Evolutionary conservation across 2,329 filamentous ascomycete genomes (phyloP).

Genomic region (Fusarium ambrosium): DNA sequence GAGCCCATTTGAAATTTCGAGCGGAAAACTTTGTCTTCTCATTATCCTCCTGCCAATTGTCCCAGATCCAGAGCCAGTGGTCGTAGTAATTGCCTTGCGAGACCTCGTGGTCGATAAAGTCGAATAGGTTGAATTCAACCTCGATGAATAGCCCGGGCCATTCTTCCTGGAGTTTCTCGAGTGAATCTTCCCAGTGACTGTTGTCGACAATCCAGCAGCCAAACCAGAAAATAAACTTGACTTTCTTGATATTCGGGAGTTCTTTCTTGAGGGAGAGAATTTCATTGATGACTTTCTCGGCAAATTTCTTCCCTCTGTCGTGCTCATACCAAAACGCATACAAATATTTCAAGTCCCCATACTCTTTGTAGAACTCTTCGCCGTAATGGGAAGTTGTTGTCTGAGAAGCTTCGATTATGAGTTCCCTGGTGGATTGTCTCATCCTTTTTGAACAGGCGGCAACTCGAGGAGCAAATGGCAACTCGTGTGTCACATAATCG

Average conservation of each 20-base stretch:
- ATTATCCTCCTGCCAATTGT: not conserved
- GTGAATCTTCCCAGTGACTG: not conserved
- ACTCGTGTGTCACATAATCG: not conserved
- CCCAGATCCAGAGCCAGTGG: constrained; percentile 1
- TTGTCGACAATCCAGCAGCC: constrained; percentile 2
- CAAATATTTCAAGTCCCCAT: not conserved
- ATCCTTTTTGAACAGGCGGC: not conserved
- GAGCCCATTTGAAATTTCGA: constrained; percentile 2
- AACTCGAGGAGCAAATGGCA: not conserved
- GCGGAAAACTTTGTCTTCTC: not conserved
- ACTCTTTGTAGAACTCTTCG: not conserved
- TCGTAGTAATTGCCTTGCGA: not conserved
- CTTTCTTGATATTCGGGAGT: not conserved
- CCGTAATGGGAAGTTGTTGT: not conserved
- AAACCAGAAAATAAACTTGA: constrained; percentile 2
- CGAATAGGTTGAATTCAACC: constrained; percentile 1
- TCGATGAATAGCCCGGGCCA: constrained; percentile 1
- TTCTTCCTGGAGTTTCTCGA: not conserved
- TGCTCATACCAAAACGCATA: not conserved
- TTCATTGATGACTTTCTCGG: not conserved
- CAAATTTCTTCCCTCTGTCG: not conserved
- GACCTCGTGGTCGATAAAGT: not conserved
- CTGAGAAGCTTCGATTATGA: not conserved
- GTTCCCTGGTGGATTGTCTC: not conserved
- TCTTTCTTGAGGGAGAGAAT: not conserved